Evolutionary conservation across 148 eudicot genomes (phyloP), one percentile per base, ranked within the genome.

Genomic region (Simmondsia chinensis): DNA sequence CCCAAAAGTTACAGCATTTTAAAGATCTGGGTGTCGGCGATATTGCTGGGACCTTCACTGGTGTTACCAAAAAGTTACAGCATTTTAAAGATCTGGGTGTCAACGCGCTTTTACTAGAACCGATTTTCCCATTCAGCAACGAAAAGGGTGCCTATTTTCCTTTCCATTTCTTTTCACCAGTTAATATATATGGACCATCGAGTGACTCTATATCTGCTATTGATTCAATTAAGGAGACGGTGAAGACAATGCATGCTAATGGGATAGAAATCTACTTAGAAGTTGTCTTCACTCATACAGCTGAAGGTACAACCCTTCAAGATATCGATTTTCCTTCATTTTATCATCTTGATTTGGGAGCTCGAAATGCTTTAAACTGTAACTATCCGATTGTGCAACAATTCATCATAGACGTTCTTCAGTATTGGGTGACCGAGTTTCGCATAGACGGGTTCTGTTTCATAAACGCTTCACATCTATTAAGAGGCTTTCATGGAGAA

Each of bases 361-460:
- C 43, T 13, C 41, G 46, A 48, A 57, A 77, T 60, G 57, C 87
- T 27, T 65, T 93, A 47, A 82, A 77, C 60, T 93, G 96, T 59
- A 87, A 82, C 57, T 75, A 65, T 57, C 99, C 99, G 11, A 40
- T 75, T 46, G 88, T 75, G 50, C 86, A 79, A 47, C 86, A 82
- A 61, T 32, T 86, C 57, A 77, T 86, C 49, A 57, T 93, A 40
- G 94, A 93, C 50, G 75, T 79, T 64, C 94, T 93, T 7, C 69
- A 89, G 30, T 70, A 82, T 48, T 93, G 99, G 99, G 82, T 82
- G 43, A 54, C 72, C 15, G 87, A 93, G 50, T 86, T 70, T 63
- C 99, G 66, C 28, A 34, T 93, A n/a, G 99, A 93, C 44, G 99
- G 99, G 6, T 93, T 86, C 54, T 82, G 75, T 63, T 93, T 93